Evolutionary conservation across 139 green algal genomes (phyloP).

Genomic region (Chlamydomonas sp.): DNA sequence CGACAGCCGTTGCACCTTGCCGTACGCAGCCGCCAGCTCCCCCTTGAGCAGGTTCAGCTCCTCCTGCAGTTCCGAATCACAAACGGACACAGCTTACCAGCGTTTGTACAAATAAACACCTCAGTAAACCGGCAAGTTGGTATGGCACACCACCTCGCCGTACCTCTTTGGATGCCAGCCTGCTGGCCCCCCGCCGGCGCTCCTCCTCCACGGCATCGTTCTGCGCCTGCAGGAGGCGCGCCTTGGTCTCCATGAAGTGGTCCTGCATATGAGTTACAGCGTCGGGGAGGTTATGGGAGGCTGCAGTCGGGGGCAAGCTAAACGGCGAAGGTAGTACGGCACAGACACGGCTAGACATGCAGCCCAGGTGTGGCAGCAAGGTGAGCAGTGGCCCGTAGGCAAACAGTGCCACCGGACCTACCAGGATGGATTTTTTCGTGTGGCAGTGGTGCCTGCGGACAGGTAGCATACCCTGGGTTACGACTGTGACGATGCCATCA

Average conservation of each 20-base stretch:
- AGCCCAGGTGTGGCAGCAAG: neutral
- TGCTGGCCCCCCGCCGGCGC: neutral
- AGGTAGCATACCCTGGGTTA: too few species aligned
- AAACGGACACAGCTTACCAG: neutral
- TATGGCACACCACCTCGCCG: neutral
- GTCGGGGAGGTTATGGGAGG: too few species aligned
- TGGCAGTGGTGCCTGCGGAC: conserved; percentile 35
- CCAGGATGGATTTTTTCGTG: conserved; percentile 47
- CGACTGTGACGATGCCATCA: too few species aligned
- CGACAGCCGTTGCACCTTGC: conserved; percentile 2
- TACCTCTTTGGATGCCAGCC: conserved; percentile 42
- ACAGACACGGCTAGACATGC: too few species aligned
- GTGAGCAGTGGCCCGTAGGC: neutral
- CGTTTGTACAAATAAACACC: too few species aligned
- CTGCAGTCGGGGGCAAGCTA: neutral
- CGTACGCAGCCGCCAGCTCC: conserved; percentile 25
- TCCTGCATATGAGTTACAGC: conserved; percentile 25
- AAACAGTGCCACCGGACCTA: conserved; percentile 4
- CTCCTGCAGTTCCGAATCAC: conserved; percentile 20
- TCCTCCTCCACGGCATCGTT: conserved; percentile 43
- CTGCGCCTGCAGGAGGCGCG: conserved; percentile 24
- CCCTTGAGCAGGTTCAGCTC: conserved; percentile 48
- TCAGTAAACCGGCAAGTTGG: too few species aligned
- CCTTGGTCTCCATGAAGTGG: conserved; percentile 56
- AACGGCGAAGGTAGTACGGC: neutral